These are phyloP conservation scores for Barnettozyma californica DNA, from an alignment of 805 yeast genomes.

Conservation along the genomic window DNA sequence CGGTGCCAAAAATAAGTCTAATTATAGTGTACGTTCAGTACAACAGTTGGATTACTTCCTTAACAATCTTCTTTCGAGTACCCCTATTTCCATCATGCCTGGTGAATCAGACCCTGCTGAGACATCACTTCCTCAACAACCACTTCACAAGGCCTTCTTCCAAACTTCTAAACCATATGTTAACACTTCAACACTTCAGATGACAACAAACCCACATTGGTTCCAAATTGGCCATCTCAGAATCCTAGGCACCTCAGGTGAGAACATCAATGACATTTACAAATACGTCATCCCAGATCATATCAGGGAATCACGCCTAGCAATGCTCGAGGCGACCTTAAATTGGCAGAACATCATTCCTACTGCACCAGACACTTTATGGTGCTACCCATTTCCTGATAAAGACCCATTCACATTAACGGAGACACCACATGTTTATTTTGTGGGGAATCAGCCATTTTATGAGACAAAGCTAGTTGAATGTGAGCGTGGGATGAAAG, in stretches of 20 bases:
- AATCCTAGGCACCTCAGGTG: constrained; percentile 76
- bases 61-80: constrained; percentile 45
- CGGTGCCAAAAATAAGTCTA: constrained; percentile 49
- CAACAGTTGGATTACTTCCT: constrained; percentile 56
- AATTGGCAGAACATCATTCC: constrained; percentile 87
- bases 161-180: constrained; percentile 38
- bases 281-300: constrained; percentile 51
- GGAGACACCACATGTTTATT: constrained; percentile 81
- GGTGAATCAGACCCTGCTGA: constrained; percentile 87
- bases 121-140: constrained; percentile 80
- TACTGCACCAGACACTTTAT: constrained; percentile 92
- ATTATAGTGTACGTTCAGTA: constrained; percentile 44
- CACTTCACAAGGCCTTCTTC: constrained; percentile 76
- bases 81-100: constrained; percentile 78
- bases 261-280: constrained; percentile 70
- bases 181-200: constrained; percentile 32
- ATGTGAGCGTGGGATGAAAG: constrained; percentile 33
- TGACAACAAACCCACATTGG: constrained; percentile 72
- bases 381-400: constrained; percentile 78
- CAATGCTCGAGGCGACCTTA: constrained; percentile 61
- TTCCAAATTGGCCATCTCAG: constrained; percentile 50
- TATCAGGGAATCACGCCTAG: constrained; percentile 34
- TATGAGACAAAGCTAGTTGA: constrained; percentile 44
- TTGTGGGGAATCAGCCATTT: constrained; percentile 76
- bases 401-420: constrained; percentile 75